phyloP scores from a whole-genome alignment of 1,139 yeast species.

The Blastobotrys aristatus region DNA sequence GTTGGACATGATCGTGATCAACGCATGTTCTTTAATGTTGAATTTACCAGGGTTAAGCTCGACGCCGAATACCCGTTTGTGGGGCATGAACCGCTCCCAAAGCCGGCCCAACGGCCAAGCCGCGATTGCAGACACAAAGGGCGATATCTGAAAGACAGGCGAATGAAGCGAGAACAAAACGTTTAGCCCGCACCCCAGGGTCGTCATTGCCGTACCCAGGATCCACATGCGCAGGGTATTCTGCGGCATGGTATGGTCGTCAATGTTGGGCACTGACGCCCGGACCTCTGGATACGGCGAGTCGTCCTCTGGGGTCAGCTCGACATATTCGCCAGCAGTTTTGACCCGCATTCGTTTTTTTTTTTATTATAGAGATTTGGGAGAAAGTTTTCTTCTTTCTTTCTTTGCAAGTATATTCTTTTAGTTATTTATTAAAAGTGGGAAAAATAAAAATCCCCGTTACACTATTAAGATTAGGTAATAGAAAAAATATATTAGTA shows the following conservation, averaged over 20 bases:
- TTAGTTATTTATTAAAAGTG: too few species aligned
- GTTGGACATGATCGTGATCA: slow-evolving; percentile 57
- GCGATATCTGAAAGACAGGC: slow-evolving; percentile 50
- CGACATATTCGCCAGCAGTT: slow-evolving; percentile 29
- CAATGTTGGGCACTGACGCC: slow-evolving; percentile 61
- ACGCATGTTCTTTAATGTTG: slow-evolving; percentile 60
- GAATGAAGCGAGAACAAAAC: slow-evolving; percentile 55
- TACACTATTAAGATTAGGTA: background rate
- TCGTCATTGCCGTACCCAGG: slow-evolving; percentile 46
- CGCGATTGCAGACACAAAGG: slow-evolving; percentile 53
- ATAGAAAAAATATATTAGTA: background rate
- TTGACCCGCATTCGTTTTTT: background rate
- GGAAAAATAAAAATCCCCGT: background rate
- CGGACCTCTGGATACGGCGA: slow-evolving; percentile 67
- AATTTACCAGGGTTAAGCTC: slow-evolving; percentile 57
- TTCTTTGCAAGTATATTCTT: too few species aligned
- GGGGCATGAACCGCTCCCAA: slow-evolving; percentile 49
- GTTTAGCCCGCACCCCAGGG: slow-evolving; percentile 58
- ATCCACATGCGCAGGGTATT: slow-evolving; percentile 62
- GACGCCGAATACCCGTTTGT: slow-evolving; percentile 40
- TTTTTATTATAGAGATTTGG: background rate
- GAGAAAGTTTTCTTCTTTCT: background rate
- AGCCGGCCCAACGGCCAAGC: slow-evolving; percentile 59
- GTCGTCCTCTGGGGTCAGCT: slow-evolving; percentile 44
- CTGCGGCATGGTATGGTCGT: slow-evolving; percentile 51